Evolutionary conservation across 495 filamentous ascomycete genomes (phyloP).

Genomic region (Lophiostoma macrostomum): DNA sequence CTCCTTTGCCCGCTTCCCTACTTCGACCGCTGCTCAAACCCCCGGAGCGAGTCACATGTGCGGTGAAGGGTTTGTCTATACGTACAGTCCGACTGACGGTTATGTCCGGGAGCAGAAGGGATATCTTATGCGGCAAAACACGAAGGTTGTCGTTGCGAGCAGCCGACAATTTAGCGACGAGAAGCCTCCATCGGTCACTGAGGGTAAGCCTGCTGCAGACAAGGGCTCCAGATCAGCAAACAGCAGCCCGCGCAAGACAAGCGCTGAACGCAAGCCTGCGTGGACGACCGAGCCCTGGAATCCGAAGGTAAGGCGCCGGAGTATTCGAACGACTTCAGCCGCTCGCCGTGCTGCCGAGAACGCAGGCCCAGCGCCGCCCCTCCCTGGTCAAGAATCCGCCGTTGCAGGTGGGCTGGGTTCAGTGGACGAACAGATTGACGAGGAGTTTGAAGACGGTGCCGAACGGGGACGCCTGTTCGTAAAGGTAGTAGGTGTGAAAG

Average conservation of each 20-base stretch:
- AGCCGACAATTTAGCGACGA: conserved; percentile 53
- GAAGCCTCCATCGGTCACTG: conserved; percentile 35
- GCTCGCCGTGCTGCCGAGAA: conserved; percentile 62
- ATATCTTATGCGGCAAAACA: conserved; percentile 98
- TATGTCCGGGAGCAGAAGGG: conserved; percentile 64
- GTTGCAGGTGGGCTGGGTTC: conserved; percentile 58
- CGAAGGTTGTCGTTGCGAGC: conserved; percentile 87
- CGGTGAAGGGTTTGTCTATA: conserved; percentile 36
- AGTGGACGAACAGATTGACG: conserved; percentile 55
- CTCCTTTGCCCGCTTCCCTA: conserved; percentile 31
- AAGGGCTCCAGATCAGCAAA: conserved; percentile 58
- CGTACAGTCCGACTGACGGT: conserved; percentile 34
- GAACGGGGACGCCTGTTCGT: conserved; percentile 94
- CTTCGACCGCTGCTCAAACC: conserved; percentile 10
- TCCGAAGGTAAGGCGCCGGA: conserved; percentile 65
- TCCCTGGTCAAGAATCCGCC: conserved; percentile 86
- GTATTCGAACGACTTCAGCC: conserved; percentile 57
- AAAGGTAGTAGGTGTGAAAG: conserved; percentile 95
- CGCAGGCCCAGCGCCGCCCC: conserved; percentile 67
- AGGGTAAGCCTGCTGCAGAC: neutral
- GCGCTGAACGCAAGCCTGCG: conserved; percentile 50
- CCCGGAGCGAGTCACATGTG: conserved; percentile 27
- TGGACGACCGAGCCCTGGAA: conserved; percentile 99
- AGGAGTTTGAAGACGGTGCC: conserved; percentile 67
- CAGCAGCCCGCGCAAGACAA: conserved; percentile 71